These are phyloP conservation scores for Carnegiea gigantea DNA, from an alignment of 179 eudicot species.

Conservation along the genomic window DNA sequence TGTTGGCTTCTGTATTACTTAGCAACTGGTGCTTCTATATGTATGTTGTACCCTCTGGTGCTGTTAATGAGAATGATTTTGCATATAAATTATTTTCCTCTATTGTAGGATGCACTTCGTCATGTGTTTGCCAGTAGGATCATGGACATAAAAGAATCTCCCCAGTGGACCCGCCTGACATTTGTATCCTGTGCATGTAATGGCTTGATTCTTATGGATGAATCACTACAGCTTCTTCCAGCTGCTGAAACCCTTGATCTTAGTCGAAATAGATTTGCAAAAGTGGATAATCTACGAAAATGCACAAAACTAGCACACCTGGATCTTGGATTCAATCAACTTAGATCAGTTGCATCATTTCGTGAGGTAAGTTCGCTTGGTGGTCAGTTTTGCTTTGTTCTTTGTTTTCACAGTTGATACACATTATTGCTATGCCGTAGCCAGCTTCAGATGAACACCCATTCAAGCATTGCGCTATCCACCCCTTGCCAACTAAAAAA, in stretches of 20 bases:
- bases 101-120: constrained; percentile 82
- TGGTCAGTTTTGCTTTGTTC: background rate
- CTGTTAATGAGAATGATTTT: background rate
- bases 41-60: background rate
- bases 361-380: constrained; percentile 53
- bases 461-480: too few relatives aligned
- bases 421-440: background rate
- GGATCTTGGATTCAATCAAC: constrained; percentile 94
- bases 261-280: constrained; percentile 89
- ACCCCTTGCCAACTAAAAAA: too few relatives aligned
- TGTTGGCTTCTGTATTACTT: background rate
- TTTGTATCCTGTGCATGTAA: constrained; percentile 92
- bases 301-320: constrained; percentile 75
- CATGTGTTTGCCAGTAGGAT: constrained; percentile 94
- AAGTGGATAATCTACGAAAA: constrained; percentile 80
- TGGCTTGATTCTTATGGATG: constrained; percentile 89
- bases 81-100: constrained; percentile 1
- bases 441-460: too few relatives aligned
- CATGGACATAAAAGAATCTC: constrained; percentile 79
- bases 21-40: background rate
- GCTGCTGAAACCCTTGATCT: constrained; percentile 91
- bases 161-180: constrained; percentile 78
- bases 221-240: constrained; percentile 87
- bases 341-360: constrained; percentile 71
- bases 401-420: background rate